Evolutionary conservation across 2,329 filamentous ascomycete species (phyloP).

Genomic region (Microascus cirrosus): DNA sequence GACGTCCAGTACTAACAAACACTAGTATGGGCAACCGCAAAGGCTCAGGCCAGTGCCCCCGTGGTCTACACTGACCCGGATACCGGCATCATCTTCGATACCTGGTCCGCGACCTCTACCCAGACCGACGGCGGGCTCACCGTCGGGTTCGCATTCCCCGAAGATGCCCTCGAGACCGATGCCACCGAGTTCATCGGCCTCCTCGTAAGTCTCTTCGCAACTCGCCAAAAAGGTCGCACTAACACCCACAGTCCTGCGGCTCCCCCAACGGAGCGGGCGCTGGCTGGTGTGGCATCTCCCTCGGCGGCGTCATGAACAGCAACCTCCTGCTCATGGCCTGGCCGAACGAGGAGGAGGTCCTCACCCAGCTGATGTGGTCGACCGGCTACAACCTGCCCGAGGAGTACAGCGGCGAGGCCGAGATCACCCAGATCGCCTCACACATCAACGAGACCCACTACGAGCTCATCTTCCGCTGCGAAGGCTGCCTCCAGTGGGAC

Average conservation of each 20-base stretch:
- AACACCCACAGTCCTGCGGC: constrained; percentile 26
- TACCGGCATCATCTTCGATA: constrained; percentile 42
- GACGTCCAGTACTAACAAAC: background rate
- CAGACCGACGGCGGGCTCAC: constrained; percentile 31
- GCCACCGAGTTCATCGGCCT: constrained; percentile 48
- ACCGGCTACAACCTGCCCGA: constrained; percentile 47
- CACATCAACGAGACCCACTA: constrained; percentile 47
- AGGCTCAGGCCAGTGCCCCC: constrained; percentile 9
- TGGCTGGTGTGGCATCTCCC: constrained; percentile 47
- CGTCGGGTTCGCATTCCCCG: constrained; percentile 43
- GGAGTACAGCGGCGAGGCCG: constrained; percentile 50
- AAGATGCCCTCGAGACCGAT: constrained; percentile 30
- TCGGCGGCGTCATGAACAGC: constrained; percentile 45
- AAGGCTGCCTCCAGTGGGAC: constrained; percentile 43
- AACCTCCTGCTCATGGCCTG: constrained; percentile 47
- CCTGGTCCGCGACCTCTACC: constrained; percentile 26
- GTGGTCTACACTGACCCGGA: constrained; percentile 27
- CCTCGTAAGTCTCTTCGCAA: constrained; percentile 26
- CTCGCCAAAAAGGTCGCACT: background rate
- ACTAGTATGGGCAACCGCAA: background rate
- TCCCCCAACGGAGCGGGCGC: constrained; percentile 29
- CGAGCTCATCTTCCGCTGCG: constrained; percentile 54
- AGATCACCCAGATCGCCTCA: constrained; percentile 47
- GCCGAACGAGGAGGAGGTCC: constrained; percentile 38
- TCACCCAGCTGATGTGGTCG: constrained; percentile 46